Base-by-base conservation (phyloP, 2,329 filamentous ascomycete species). In the Pyricularia grisea region DNA sequence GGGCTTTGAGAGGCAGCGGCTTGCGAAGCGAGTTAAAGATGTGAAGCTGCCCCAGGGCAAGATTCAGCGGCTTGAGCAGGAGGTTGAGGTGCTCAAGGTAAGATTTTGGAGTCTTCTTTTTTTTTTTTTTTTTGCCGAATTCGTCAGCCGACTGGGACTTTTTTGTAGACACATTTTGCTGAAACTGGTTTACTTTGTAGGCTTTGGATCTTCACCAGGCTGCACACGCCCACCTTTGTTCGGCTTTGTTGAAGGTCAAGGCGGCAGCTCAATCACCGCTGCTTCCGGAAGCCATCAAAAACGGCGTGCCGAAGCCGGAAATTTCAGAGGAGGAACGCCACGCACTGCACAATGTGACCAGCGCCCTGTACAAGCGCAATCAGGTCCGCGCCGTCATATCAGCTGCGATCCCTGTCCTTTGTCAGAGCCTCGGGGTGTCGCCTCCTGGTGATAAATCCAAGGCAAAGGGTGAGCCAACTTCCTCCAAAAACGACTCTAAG, bases 1-100 rank as follows among this genome's bases (percentile, higher is more conserved):
- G 76, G 89, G 89, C 65, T 90, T 92, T 75, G 92, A 94, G 81
- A 85, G 91, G 65, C 92, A 94, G 79, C 91, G 93, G 72, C 84
- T 91, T 70, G 85, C 89, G 71, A 90, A 87, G 76, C 81, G 84
- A 61, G 77, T 86, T 17, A 82, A 79, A 67, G 84, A 87, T 31
- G 79, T 80, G 68, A 82, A 80, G 67, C 30, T 68, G 27, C 30
- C 58, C 50, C 67, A 42, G 27, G 84, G 84, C 64, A 87, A 88
- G 74, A 79, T 86, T 27, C 79, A 81, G 70, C 82, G 90, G 25
- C 79, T 94, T 36, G 86, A 92, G 71, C 84, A 85, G 42, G 91
- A 88, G 74, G 75, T 87, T 64, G 76, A 80, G 0, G 83, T 87
- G 10, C 75, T 88, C 14, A 88, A 68, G 65, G 65, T 67, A 58